A percentile compares a stretch with the other conserved stretches of the same genome.
phyloP scores from a whole-genome alignment of 1,139 yeast species.

The Kluyveromyces sp. region DNA sequence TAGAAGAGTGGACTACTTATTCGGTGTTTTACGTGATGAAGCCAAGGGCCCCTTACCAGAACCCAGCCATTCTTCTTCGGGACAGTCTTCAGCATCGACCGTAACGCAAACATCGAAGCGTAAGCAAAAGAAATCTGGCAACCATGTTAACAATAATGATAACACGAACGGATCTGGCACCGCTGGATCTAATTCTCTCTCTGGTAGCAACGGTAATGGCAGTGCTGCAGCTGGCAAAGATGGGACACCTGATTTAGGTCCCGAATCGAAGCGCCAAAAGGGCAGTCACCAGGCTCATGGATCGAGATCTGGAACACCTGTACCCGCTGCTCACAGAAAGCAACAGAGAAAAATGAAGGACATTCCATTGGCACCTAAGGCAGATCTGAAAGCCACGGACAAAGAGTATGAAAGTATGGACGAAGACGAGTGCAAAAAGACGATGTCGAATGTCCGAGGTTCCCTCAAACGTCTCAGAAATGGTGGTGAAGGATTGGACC shows the following conservation, averaged over 20 bases:
- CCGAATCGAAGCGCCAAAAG: conserved; percentile 4
- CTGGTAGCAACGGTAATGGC: not conserved
- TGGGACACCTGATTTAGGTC: conserved; percentile 10
- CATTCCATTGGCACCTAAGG: conserved; percentile 11
- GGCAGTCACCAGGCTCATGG: conserved; percentile 5
- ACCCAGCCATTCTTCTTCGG: conserved; percentile 16
- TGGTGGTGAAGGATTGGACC: conserved; percentile 76
- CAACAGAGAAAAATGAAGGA: conserved; percentile 11
- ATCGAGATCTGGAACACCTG: conserved; percentile 8
- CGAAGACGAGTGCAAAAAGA: conserved; percentile 57
- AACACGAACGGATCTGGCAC: not conserved
- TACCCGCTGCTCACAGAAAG: conserved; percentile 11
- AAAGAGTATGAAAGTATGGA: conserved; percentile 78
- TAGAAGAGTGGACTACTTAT: conserved; percentile 85
- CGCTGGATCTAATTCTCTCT: not conserved
- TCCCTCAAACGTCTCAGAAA: conserved; percentile 68
- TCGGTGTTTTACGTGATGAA: conserved; percentile 48
- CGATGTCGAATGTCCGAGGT: conserved; percentile 64
- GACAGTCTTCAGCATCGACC: conserved; percentile 16
- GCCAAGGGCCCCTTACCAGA: conserved; percentile 4
- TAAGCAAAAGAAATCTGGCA: conserved; percentile 5
- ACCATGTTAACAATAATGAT: not conserved
- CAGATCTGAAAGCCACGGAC: conserved; percentile 27
- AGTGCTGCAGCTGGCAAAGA: conserved; percentile 11
- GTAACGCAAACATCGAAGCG: conserved; percentile 7